Evolutionary conservation across 495 filamentous ascomycete species (phyloP).

Genomic region (Ascobolus immersus): DNA sequence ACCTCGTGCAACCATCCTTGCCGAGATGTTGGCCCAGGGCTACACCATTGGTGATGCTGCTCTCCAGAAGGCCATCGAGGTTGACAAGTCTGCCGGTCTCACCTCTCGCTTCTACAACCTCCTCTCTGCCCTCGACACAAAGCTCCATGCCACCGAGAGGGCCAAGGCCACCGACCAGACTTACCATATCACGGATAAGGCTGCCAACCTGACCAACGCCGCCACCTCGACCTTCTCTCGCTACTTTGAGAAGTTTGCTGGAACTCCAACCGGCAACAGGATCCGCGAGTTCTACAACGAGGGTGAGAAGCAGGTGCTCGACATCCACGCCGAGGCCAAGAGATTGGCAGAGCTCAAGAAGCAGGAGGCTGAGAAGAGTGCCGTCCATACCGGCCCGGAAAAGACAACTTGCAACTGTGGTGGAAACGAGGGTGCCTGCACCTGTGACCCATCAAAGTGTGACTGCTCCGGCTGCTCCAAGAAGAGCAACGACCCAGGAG

Average conservation of each 20-base stretch:
- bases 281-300: conserved; percentile 64
- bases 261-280: conserved; percentile 62
- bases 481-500: conserved; percentile 6
- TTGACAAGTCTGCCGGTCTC: conserved; percentile 80
- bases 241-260: conserved; percentile 82
- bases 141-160: conserved; percentile 28
- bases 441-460: conserved; percentile 17
- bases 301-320: conserved; percentile 59
- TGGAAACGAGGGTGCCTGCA: conserved; percentile 10
- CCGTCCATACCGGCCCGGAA: conserved; percentile 17
- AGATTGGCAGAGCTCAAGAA: conserved; percentile 72
- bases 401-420: conserved; percentile 17
- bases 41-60: conserved; percentile 70
- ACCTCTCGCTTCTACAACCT: conserved; percentile 47
- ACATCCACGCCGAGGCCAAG: conserved; percentile 74
- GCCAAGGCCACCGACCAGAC: conserved; percentile 20
- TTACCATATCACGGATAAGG: conserved; percentile 23
- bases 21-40: conserved; percentile 86
- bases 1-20: conserved; percentile 70
- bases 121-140: conserved; percentile 50
- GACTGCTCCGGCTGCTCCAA: conserved; percentile 17
- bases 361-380: conserved; percentile 30
- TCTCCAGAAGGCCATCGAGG: conserved; percentile 56
- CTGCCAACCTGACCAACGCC: conserved; percentile 20
- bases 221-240: conserved; percentile 37